phyloP scores from a whole-genome alignment of 2,329 filamentous ascomycete species.

The Diaporthe citri region DNA sequence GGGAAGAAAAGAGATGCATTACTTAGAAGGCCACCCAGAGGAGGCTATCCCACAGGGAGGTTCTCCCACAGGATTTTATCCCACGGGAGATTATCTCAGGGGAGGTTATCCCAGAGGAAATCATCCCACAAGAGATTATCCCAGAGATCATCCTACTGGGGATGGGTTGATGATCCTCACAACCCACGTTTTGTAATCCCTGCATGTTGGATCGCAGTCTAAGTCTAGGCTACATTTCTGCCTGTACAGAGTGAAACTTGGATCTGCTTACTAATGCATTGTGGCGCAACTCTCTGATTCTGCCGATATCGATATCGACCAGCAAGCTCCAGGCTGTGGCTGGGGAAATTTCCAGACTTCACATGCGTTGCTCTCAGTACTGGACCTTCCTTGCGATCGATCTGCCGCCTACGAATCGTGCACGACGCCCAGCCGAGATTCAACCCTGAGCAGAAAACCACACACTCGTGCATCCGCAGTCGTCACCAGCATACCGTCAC shows the following conservation, averaged over 20 bases:
- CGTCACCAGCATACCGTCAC: slow-evolving; percentile 41
- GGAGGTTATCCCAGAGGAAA: too few relatives aligned
- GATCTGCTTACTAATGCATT: slow-evolving; percentile 17
- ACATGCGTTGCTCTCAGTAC: slow-evolving; percentile 4
- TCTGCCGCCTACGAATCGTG: neutral
- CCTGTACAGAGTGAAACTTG: neutral
- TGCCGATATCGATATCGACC: slow-evolving; percentile 18
- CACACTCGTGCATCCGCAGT: slow-evolving; percentile 4
- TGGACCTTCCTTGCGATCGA: neutral
- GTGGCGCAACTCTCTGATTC: slow-evolving; percentile 8
- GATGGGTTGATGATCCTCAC: neutral
- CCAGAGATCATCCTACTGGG: neutral
- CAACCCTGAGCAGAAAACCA: slow-evolving; percentile 1
- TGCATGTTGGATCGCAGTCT: neutral
- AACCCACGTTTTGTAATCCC: neutral
- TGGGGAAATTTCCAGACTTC: slow-evolving; percentile 22
- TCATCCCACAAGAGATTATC: neutral
- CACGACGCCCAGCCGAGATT: slow-evolving; percentile 32
- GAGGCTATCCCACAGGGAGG: neutral
- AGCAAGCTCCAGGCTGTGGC: slow-evolving; percentile 1
- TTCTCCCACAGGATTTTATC: neutral
- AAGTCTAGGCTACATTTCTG: neutral
- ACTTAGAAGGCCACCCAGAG: neutral
- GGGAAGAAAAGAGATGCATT: neutral
- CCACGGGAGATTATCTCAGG: too few relatives aligned